Base-by-base conservation (phyloP, 208 protist genomes). In the Crithidia bombi region DNA sequence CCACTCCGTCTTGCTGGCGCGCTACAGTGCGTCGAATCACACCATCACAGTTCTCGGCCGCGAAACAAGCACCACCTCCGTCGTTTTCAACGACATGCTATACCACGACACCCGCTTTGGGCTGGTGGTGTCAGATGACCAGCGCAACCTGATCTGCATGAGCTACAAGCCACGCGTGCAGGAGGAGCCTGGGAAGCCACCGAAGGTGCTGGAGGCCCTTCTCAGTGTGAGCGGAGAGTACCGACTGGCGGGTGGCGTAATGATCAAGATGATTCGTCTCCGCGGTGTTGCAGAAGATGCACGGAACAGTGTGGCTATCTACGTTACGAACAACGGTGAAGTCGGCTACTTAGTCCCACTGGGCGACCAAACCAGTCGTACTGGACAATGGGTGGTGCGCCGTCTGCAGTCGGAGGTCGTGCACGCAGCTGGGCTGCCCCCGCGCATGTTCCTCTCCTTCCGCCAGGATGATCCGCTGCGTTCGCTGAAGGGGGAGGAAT, bases 251-350 rank as follows among this genome's bases (percentile, higher is more conserved):
- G 80, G 89, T 28, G 92, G 92, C 3, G 79, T 59, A 38, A 19
- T 95, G 17, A 58, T 77, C 0, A 89, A 86, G 69, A 81, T 78
- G 50, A 69, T 90, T 23, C 92, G 90, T 10, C 68, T 97, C 10
- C 73, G 78, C 46, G 81, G 85, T 19, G 49, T 75, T 41, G 19
- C 51, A 2, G 21, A 67, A 21, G 51, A 65, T 12, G 65, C 78
- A 11, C 69, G 77, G 5, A 72, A 79, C 25, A 81, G 75, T 44
- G 70, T 83, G 17, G 75, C 69, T 0, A 19, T 95, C 12, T 95
- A 94, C 75, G 79, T 74, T 3, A 97, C 87, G 1, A 92, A 94
- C 73, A 83, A 85, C 64, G 92, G 92, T 28, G 92, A 93, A 55
- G 65, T 97, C 21, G 92, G 92, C 36, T 90, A 83, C 44, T 52